A percentile compares a stretch with the other conserved stretches of the same genome.
phyloP scores from a whole-genome alignment of 2,329 filamentous ascomycete genomes.

The Ustulina deusta region DNA sequence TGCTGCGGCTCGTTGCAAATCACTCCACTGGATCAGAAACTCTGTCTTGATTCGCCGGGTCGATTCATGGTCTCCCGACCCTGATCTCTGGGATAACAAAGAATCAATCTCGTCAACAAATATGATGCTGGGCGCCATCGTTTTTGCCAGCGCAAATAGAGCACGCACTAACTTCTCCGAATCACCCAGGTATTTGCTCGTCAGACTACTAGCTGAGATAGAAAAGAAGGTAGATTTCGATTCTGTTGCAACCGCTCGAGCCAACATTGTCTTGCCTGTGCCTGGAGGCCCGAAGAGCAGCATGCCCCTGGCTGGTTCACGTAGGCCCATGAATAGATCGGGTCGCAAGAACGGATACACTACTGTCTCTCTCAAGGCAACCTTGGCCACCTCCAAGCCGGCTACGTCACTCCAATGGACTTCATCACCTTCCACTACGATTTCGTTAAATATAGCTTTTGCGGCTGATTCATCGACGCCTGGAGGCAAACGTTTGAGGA shows the following conservation, averaged over 20 bases:
- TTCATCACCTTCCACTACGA: constrained; percentile 92
- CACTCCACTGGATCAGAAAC: constrained; percentile 97
- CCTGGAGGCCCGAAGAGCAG: constrained; percentile 95
- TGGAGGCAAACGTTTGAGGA: constrained; percentile 82
- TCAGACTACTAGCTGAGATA: constrained; percentile 93
- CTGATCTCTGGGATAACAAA: constrained; percentile 84
- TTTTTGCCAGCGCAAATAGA: constrained; percentile 88
- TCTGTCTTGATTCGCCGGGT: constrained; percentile 96
- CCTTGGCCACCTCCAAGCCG: constrained; percentile 89
- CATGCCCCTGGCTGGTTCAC: constrained; percentile 95
- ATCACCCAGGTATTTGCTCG: constrained; percentile 95
- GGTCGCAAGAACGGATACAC: constrained; percentile 97
- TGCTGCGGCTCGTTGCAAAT: constrained; percentile 90
- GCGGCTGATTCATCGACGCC: constrained; percentile 86
- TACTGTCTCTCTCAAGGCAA: constrained; percentile 91
- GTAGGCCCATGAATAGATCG: constrained; percentile 93
- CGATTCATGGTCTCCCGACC: constrained; percentile 90
- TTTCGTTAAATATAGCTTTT: constrained; percentile 94
- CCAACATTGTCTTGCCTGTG: constrained; percentile 99
- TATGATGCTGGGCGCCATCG: constrained; percentile 92
- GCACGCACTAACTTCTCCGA: constrained; percentile 96
- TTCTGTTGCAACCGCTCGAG: constrained; percentile 93
- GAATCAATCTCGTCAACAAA: constrained; percentile 99
- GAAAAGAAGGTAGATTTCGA: constrained; percentile 96
- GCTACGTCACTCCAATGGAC: constrained; percentile 96